Evolutionary conservation across 2,329 filamentous ascomycete genomes (phyloP), one percentile per base, ranked within the genome.

Genomic region (Achaetomium macrosporum): DNA sequence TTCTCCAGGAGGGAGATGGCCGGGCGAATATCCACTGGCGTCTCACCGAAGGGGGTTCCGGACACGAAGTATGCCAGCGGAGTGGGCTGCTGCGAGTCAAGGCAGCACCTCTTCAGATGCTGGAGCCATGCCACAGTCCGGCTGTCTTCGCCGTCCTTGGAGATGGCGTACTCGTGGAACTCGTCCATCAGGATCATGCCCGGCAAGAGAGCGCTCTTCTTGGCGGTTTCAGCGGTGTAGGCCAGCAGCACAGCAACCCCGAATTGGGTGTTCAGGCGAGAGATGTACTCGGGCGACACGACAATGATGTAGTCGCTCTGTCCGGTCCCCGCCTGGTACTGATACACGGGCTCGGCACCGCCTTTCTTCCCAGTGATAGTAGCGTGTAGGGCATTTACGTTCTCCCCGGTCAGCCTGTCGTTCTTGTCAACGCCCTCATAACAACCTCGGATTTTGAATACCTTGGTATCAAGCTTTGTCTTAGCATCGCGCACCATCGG

Each of bases 1-100:
- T 43, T 51, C 42, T 58, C 56, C 3, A 60, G 42, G n/a, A 60
- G 16, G 2, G 45, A 35, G 8, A 60, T 29, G 2, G 52, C 50
- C 0, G 57, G 35, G 3, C 51, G 53, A n/a, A 61, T 50, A 33
- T 62, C 57, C 1, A 42, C 50, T 2, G 54, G 50, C 5, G 57
- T 56, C 9, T 59, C 47, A 6, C 53, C 56, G 3, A 61, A 36
- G 0, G 60, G 60, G 2, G 60, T 62, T 15, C 60, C 60, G 8
- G 60, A 62, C 2, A 60, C 60, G 29, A 62, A 60, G 50, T 61
- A 62, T 1, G 53, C 30, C 39, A 62, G 47, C 1, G 57, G 57
- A 3, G 41, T 16, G 1, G 42, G 45, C 17, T 45, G 35, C 9
- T 54, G 17, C 15, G 46, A 42, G 20, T 41, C 50, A 7, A 50